Base-by-base conservation (phyloP, 495 filamentous ascomycete genomes). In the Podospora tetraspora region DNA sequence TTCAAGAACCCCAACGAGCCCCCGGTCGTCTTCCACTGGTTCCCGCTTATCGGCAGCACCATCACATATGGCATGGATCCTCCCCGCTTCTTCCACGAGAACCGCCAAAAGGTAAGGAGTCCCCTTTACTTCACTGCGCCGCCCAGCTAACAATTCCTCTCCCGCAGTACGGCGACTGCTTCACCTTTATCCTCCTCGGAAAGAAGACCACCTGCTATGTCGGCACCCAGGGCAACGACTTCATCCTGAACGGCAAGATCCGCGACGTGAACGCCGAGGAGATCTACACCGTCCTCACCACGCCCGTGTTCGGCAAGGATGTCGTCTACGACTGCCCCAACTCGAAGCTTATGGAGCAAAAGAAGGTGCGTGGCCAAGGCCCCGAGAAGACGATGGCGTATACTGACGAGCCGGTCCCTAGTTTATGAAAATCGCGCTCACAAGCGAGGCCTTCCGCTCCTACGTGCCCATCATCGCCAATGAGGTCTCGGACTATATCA, bases 281-380 rank as follows among this genome's bases (percentile, higher is more conserved):
- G 43, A 86, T 93, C 71, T 95, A 95, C 78, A 86, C 86, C 30
- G 88, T 89, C 59, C 83, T 96, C 59, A 96, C 92, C 6, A 94
- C 90, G 6, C 92, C 92, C 3, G 91, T 96, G 34, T 96, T 96
- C 72, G 92, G 92, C 67, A 87, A 87, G 57, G 91, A 92, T 78
- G 91, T 96, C 23, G 90, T 94, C 21, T 96, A 94, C 75, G 92
- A 96, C 78, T 93, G 91, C 75, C 91, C 92, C 29, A 94, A 94
- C 74, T 82, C 90, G 61, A 93, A 94, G 77, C 76, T 77, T 58
- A 79, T 79, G 77, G 78, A 80, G 70, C 78, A 80, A 69, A 80
- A 80, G 76, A 80, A 79, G 76, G 78, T 79, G 71, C 68, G 34
- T 30, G 34, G 30, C 11, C 2, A 11, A 11, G 7, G 13, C 32